Evolutionary conservation across 768 basidiomycete species (phyloP).

Genomic region (Pholiota molesta): DNA sequence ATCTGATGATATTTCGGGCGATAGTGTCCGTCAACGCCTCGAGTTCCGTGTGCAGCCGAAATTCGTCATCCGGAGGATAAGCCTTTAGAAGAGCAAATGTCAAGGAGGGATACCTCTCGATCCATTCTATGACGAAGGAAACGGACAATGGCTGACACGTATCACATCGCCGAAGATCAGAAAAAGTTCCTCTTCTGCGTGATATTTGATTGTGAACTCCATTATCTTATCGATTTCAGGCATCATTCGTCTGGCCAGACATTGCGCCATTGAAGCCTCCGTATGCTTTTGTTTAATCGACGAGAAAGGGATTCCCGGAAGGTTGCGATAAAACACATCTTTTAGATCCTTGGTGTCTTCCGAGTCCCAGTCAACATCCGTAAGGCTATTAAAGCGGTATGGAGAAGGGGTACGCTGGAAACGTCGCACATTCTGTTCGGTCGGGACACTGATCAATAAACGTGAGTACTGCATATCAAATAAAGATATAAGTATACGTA

Average conservation of each 20-base stretch:
- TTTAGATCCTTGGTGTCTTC: slow-evolving; percentile 31
- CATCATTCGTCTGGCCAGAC: slow-evolving; percentile 26
- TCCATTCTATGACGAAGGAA: slow-evolving; percentile 38
- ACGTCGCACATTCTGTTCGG: slow-evolving; percentile 48
- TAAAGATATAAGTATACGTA: slow-evolving; percentile 34
- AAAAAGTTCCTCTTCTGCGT: slow-evolving; percentile 57
- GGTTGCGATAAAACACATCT: slow-evolving; percentile 31
- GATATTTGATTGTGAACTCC: slow-evolving; percentile 47
- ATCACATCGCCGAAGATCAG: slow-evolving; percentile 48
- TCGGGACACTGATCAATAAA: slow-evolving; percentile 40
- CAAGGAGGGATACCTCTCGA: slow-evolving; percentile 56
- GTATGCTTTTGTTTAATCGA: slow-evolving; percentile 27
- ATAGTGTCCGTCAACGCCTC: slow-evolving; percentile 35
- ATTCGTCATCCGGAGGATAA: slow-evolving; percentile 45
- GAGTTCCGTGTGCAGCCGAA: slow-evolving; percentile 33
- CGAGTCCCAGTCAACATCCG: slow-evolving; percentile 42
- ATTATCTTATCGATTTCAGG: slow-evolving; percentile 39
- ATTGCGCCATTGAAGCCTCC: slow-evolving; percentile 27
- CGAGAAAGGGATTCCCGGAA: slow-evolving; percentile 14
- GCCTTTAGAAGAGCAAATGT: slow-evolving; percentile 54
- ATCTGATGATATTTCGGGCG: slow-evolving; percentile 51
- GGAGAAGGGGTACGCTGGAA: slow-evolving; percentile 45
- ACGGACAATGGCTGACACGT: slow-evolving; percentile 30
- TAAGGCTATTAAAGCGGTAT: slow-evolving; percentile 44
- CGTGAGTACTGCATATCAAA: background rate